These are phyloP conservation scores for Asterophora parasitica DNA, from an alignment of 768 basidiomycete genomes.

Conservation along the genomic window DNA sequence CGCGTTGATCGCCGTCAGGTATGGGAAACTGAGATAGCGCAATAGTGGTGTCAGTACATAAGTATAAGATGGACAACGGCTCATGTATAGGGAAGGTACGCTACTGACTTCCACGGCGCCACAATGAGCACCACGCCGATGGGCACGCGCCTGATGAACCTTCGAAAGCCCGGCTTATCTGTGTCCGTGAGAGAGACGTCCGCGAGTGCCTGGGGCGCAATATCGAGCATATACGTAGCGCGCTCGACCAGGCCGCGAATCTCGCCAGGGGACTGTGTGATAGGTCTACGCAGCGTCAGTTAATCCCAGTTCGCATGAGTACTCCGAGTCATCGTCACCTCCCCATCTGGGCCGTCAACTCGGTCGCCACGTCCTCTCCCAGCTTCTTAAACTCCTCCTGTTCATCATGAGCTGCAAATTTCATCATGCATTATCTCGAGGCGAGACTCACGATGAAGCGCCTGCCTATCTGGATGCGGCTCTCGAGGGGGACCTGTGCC, in stretches of 20 bases:
- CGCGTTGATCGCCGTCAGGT: constrained; percentile 86
- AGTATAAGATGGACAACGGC: neutral
- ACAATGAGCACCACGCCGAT: constrained; percentile 86
- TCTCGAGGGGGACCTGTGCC: constrained; percentile 64
- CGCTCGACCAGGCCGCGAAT: constrained; percentile 77
- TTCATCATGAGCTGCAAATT: neutral
- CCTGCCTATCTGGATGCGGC: constrained; percentile 64
- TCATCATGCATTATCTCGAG: neutral
- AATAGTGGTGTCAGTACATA: neutral
- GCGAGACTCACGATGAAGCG: constrained; percentile 31
- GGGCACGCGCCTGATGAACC: constrained; percentile 80
- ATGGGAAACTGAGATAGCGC: constrained; percentile 71
- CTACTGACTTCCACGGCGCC: constrained; percentile 90
- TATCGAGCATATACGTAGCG: constrained; percentile 78
- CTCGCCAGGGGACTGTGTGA: constrained; percentile 75
- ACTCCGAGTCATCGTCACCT: too few species aligned
- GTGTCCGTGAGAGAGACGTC: constrained; percentile 73
- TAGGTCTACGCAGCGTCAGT: too few species aligned
- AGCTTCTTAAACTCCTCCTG: constrained; percentile 48
- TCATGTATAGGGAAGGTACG: too few species aligned
- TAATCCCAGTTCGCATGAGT: too few species aligned
- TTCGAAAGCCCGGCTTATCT: constrained; percentile 77
- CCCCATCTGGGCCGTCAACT: constrained; percentile 90
- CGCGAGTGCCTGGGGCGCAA: constrained; percentile 68
- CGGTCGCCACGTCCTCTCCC: constrained; percentile 59